phyloP scores from a whole-genome alignment of 257 asterid genomes.

The Oldenlandia corymbosa region DNA sequence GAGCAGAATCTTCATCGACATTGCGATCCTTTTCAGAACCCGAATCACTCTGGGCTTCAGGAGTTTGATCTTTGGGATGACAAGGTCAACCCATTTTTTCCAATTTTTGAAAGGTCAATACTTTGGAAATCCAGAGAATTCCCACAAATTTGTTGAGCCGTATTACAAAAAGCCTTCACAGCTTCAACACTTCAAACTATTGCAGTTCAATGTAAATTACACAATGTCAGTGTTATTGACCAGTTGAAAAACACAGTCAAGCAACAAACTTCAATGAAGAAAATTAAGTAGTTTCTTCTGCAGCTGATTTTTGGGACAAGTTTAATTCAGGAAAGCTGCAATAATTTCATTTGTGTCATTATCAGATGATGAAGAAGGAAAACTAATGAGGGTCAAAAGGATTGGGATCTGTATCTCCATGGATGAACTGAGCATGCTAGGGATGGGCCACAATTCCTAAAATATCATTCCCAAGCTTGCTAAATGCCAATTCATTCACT shows the following conservation, averaged over 20 bases:
- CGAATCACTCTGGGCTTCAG: slow-evolving; percentile 17
- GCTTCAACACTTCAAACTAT: not conserved
- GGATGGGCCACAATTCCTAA: not conserved
- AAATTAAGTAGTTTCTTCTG: not conserved
- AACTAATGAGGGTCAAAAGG: not conserved
- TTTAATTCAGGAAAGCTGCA: not conserved
- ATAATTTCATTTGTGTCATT: not conserved
- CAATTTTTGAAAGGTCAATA: slow-evolving; percentile 22
- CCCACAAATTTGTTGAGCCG: slow-evolving; percentile 21
- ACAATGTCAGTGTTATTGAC: too few relatives aligned
- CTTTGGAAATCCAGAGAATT: slow-evolving; percentile 23
- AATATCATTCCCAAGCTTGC: too few relatives aligned
- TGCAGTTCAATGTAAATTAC: not conserved
- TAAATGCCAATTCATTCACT: too few relatives aligned
- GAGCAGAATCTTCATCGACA: slow-evolving; percentile 15
- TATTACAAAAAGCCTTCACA: not conserved
- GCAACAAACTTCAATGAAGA: too few relatives aligned
- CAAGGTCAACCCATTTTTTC: slow-evolving; percentile 19
- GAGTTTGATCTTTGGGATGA: slow-evolving; percentile 14
- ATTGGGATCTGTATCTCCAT: not conserved
- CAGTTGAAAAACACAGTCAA: too few relatives aligned
- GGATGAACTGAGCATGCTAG: too few relatives aligned
- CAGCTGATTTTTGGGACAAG: not conserved
- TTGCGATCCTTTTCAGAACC: slow-evolving; percentile 5
- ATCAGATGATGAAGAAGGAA: not conserved